Percentiles rank a stretch among this genome's conserved stretches.
Evolutionary conservation across 2,329 filamentous ascomycete genomes (phyloP).

Genomic region (Aspergillus fumigatiaffinis): DNA sequence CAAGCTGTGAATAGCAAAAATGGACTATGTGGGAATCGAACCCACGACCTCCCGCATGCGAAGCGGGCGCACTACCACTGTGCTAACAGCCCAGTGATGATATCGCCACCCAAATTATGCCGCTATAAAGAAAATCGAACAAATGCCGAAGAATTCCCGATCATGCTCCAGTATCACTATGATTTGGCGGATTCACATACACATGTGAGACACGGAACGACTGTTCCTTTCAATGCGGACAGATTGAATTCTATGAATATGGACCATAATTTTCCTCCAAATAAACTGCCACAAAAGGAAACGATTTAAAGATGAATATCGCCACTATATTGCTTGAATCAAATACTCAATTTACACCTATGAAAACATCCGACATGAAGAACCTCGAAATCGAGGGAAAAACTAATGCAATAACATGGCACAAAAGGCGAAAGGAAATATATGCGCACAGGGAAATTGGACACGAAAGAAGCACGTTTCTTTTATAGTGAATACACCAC

Average conservation of each 20-base stretch:
- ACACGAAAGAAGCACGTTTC: conserved; percentile 13
- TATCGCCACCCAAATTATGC: neutral
- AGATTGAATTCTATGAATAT: no score
- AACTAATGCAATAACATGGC: conserved; percentile 4
- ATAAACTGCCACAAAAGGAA: neutral
- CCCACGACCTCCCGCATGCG: conserved; percentile 23
- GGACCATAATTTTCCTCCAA: neutral
- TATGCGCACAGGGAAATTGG: conserved; percentile 7
- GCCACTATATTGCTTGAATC: conserved; percentile 9
- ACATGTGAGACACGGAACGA: no score
- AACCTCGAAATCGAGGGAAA: conserved; percentile 21
- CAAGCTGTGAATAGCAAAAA: neutral
- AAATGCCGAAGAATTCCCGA: neutral
- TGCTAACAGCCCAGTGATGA: conserved; percentile 16
- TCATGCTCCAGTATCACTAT: no score
- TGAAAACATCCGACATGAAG: conserved; percentile 24
- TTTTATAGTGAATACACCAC: conserved; percentile 7
- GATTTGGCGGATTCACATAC: no score
- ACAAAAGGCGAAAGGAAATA: conserved; percentile 11
- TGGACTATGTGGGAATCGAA: conserved; percentile 20
- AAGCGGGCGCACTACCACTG: conserved; percentile 26
- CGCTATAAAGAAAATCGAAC: neutral
- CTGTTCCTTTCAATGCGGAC: no score
- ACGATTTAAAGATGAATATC: neutral
- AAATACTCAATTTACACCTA: conserved; percentile 28